A percentile compares a stretch with the other conserved stretches of the same genome.
Evolutionary conservation across 805 yeast species (phyloP).

Genomic region (Candida nitratophila): DNA sequence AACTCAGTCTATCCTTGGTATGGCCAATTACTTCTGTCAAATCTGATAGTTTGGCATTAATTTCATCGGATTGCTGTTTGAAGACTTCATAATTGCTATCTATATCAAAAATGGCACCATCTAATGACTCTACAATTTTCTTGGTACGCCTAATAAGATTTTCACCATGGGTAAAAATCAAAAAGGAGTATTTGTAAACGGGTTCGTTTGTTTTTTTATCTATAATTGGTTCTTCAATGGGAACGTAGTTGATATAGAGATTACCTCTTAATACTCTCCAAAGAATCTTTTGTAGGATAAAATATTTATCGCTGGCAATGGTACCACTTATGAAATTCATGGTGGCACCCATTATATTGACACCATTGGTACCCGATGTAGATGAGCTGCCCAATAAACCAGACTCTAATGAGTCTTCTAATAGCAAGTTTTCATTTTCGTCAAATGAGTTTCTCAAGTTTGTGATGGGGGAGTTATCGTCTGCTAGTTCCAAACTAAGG

Average conservation of each 20-base stretch:
- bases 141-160: constrained; percentile 61
- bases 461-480: constrained; percentile 17
- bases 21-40: constrained; percentile 46
- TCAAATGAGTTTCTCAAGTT: constrained; percentile 18
- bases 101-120: constrained; percentile 66
- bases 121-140: constrained; percentile 82
- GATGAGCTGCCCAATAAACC: not conserved
- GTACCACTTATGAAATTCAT: constrained; percentile 70
- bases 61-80: constrained; percentile 42
- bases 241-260: constrained; percentile 69
- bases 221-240: constrained; percentile 58
- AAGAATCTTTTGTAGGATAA: constrained; percentile 68
- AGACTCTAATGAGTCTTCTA: constrained; percentile 10
- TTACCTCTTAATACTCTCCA: constrained; percentile 96
- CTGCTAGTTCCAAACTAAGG: constrained; percentile 23
- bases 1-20: constrained; percentile 59
- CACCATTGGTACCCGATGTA: constrained; percentile 27
- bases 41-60: constrained; percentile 36
- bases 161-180: constrained; percentile 88
- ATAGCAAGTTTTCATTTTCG: constrained; percentile 16
- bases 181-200: constrained; percentile 70
- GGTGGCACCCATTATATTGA: constrained; percentile 27
- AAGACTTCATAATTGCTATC: constrained; percentile 34
- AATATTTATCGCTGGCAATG: constrained; percentile 61
- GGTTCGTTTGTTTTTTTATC: constrained; percentile 50